These are phyloP conservation scores for Vinca major DNA, from an alignment of 305 asterid genomes.

Conservation along the genomic window DNA sequence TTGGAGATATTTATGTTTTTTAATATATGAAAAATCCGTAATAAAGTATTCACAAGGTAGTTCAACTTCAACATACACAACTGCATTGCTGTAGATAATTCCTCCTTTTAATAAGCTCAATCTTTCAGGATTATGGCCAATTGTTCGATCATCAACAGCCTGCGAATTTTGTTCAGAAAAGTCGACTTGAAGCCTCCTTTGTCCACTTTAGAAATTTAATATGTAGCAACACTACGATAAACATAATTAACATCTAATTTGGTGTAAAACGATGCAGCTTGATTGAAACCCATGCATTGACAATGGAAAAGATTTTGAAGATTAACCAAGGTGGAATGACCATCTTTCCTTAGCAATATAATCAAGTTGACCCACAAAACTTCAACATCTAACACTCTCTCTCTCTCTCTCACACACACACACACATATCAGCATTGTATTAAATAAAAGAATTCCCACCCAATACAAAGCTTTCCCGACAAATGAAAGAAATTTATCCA, in stretches of 20 bases:
- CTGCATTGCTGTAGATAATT: slow-evolving; percentile 78
- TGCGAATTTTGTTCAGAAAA: slow-evolving; percentile 26
- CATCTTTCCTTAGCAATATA: no score
- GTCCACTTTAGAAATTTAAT: background rate
- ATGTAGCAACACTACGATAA: background rate
- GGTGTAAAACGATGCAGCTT: background rate
- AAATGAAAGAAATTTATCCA: no score
- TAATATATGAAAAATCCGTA: background rate
- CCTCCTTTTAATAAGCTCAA: slow-evolving; percentile 86
- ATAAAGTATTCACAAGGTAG: background rate
- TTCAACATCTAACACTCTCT: no score
- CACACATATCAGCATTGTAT: no score
- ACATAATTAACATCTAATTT: background rate
- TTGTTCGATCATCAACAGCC: slow-evolving; percentile 82
- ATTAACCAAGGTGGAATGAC: background rate
- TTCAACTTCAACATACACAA: slow-evolving; percentile 59
- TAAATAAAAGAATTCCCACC: no score
- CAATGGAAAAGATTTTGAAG: background rate
- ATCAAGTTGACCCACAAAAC: no score
- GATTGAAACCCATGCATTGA: background rate
- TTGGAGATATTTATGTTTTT: background rate
- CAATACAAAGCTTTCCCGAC: no score
- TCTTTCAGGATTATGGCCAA: slow-evolving; percentile 94
- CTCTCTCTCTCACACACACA: no score
- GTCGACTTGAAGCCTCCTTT: background rate